Evolutionary conservation across 2,329 filamentous ascomycete genomes (phyloP), one percentile per base, ranked within the genome.

Genomic region (Pseudocercospora eumusae): DNA sequence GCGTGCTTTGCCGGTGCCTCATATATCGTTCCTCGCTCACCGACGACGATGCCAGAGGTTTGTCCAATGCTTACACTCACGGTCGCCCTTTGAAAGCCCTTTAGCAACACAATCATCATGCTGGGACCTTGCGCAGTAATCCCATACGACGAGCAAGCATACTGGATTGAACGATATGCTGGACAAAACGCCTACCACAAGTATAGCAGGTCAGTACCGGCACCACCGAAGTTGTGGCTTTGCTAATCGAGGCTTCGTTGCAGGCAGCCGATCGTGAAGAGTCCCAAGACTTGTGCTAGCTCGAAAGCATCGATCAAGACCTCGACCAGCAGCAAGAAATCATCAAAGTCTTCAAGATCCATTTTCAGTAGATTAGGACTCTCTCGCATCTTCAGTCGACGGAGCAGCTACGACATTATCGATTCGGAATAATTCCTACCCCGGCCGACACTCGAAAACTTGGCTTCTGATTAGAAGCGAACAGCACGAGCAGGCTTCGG

Each of bases 151-250:
- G 47, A 64, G 55, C 58, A 59, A 33, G 62, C 62, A 8, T 64
- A 64, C 56, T 61, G 62, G 62, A 61, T 59, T 9, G 62, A 64
- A 33, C 49, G 62, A 9, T 59, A 61, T 27, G 62, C 44, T 20
- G 62, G 56, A 7, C 45, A 56, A 28, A 42, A 58, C n/a, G 57
- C 62, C 9, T 64, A 64, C 21, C 45, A 53, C 3, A 57, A 64
- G 7, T 61, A 49, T 42, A 58, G 36, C 47, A 21, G 62, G 62
- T 64, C 20, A 54, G 42, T 50, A n/a, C 11, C 25, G 33, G 3
- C 25, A 6, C 7, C 21, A 13, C 11, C n/a, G 21, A 21, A 8
- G 31, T 27, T 27, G 27, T 10, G 28, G 21, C 1, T 15, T 27
- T 1, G n/a, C 28, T 36, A 25, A n/a, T 21, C n/a, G 15, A 13